Base-by-base conservation (phyloP, 2,329 filamentous ascomycete genomes). In the Diaporthe capsici region DNA sequence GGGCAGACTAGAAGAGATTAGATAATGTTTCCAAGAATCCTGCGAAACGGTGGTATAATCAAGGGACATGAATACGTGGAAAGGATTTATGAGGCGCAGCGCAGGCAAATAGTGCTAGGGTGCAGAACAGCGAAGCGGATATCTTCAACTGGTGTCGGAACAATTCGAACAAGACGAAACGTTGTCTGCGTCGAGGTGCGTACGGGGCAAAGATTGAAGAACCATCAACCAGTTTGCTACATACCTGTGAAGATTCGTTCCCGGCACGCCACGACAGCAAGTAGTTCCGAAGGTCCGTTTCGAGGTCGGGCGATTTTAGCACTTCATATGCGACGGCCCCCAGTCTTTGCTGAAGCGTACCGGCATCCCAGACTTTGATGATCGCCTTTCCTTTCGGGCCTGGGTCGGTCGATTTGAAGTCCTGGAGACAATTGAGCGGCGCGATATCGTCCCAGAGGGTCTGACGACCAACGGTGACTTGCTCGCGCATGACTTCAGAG, bases 371-470 rank as follows among this genome's bases (percentile, higher is more conserved):
- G 70, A 83, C 86, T 74, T 82, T 88, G 81, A 82, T 83, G 6
- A 77, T 86, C 77, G 83, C 88, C 60, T 68, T 76, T 37, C 84
- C 82, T 73, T 84, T 80, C 76, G 80, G 80, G 2, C 73, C 79
- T 3, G 84, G 82, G 72, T 88, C 86, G 1, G 83, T 79, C 34
- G 88, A 84, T 76, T 86, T 82, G 76, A 97, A 91, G 3, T 89
- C 89, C 17, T 86, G 84, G 37, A 98, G 91, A 15, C 92, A 91
- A 5, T 95, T 87, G 8, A 98, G 85, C 0, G 92, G 89, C 42
- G 90, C 88, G 5, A 98, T 77, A 79, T 98, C 94, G 44, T 93
- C 88, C 93, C 94, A 95, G 1, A 98, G 85, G 0, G 88, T 90
- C 75, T 91, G 91, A n/a, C 89, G 87, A 47, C 90, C 88, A 44